Evolutionary conservation across 768 basidiomycete genomes (phyloP).

Genomic region (Brasilioporus rufonigricans): DNA sequence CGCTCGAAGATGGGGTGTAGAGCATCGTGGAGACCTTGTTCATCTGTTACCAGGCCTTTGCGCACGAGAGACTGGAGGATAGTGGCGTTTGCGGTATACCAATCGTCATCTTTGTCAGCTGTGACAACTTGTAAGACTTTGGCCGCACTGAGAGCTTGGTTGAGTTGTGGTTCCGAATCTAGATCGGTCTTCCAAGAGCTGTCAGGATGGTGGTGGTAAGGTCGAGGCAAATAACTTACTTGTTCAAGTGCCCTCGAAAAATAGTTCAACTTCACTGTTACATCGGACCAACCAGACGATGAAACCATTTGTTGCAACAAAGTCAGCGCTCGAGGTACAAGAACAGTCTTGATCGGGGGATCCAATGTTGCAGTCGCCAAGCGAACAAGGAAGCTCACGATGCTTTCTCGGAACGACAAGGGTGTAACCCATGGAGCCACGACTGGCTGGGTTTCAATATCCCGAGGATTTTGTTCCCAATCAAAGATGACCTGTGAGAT

Average conservation of each 20-base stretch:
- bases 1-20: conserved; percentile 81
- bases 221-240: conserved; percentile 36
- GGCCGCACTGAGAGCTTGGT: conserved; percentile 74
- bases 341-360: conserved; percentile 37
- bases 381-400: conserved; percentile 95
- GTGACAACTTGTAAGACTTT: conserved; percentile 88
- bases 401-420: conserved; percentile 77
- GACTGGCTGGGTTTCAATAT: conserved; percentile 23
- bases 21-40: conserved; percentile 74
- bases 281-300: conserved; percentile 84
- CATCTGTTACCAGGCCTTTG: conserved; percentile 82
- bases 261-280: conserved; percentile 87
- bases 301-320: conserved; percentile 78
- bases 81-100: conserved; percentile 72
- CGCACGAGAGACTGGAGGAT: conserved; percentile 81
- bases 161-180: conserved; percentile 58
- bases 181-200: conserved; percentile 60
- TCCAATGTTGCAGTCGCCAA: conserved; percentile 68
- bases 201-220: neutral
- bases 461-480: conserved; percentile 77
- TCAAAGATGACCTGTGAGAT: conserved; percentile 87
- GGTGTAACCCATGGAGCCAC: conserved; percentile 66
- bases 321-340: conserved; percentile 62
- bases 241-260: conserved; percentile 83
- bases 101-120: conserved; percentile 76